Base-by-base conservation (phyloP, 495 filamentous ascomycete species). In the Trichocladium antarcticum region DNA sequence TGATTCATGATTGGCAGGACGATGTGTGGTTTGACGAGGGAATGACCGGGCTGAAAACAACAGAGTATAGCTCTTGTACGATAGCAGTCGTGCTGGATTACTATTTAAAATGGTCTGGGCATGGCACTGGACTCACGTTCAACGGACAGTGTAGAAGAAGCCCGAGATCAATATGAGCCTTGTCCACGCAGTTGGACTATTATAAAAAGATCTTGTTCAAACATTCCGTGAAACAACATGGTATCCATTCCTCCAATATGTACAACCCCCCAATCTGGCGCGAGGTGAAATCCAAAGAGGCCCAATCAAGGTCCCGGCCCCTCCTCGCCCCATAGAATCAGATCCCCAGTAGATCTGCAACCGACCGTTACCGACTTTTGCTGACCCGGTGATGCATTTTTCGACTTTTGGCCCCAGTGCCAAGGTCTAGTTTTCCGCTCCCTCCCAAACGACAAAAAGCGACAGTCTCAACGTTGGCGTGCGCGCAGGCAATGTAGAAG, bases 211-310 rank as follows among this genome's bases (percentile, higher is more conserved):
- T 14, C 31, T 10, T 3, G 5, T 32, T 16, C 20, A 1, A 32
- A 21, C 22, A 27, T 32, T 16, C 29, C 5, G 40, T 21, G 42
- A 51, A 56, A 45, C 16, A 40, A 45, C 40, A 51, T 59, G 54
- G 57, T 59, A 59, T 59, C 54, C 50, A 48, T 49, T 49, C 45
- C 20, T 34, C 38, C 37, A 50, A 50, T 59, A 59, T 59, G 29
- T 59, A 59, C 57, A 59, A 47, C 36, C 57, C 50, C 31, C 47
- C 47, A 43, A 11, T 16, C 22, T 20, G 37, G 43, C 32, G 47
- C n/a, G 38, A 20, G 16, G 34, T 34, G 29, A 41, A 37, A 47
- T 34, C 44, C 1, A 37, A 11, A 16, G 35, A 31, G 50, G 36
- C 37, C 43, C 22, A n/a, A 42, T n/a, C 44, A n/a, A n/a, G n/a